These are phyloP conservation scores for Aeschynomene evenia DNA, from an alignment of 306 rosid species.

Conservation along the genomic window DNA sequence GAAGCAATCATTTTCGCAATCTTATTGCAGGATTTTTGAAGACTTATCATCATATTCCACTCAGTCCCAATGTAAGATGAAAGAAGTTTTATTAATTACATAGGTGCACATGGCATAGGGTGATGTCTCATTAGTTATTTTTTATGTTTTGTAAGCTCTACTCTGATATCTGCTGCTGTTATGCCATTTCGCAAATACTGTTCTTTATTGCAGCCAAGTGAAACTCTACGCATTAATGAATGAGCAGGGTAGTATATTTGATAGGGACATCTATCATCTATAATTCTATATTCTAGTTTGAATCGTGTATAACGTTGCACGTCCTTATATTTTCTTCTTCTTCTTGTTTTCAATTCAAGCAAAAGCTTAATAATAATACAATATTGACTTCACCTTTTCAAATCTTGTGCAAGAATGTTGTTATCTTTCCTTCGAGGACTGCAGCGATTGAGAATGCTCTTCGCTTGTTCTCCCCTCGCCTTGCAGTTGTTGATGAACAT, in stretches of 20 bases:
- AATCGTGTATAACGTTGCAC: neutral
- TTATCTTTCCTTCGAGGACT: constrained; percentile 90
- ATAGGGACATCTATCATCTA: neutral
- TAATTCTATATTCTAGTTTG: neutral
- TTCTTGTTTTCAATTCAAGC: neutral
- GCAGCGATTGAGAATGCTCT: constrained; percentile 94
- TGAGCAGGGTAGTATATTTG: neutral
- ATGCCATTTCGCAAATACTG: constrained; percentile 5
- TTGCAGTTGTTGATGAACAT: constrained; percentile 95
- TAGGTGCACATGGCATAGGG: constrained; percentile 20
- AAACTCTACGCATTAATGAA: constrained; percentile 12
- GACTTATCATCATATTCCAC: constrained; percentile 92
- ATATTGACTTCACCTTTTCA: constrained; percentile 40
- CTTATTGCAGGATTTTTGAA: constrained; percentile 91
- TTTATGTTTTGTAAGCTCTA: constrained; percentile 4
- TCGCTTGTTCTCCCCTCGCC: constrained; percentile 85
- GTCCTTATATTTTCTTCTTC: constrained; percentile 8
- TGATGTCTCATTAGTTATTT: neutral
- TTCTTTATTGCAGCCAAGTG: constrained; percentile 19
- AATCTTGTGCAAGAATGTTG: constrained; percentile 72
- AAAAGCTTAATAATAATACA: constrained; percentile 11
- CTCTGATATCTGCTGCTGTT: constrained; percentile 11
- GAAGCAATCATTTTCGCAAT: constrained; percentile 81
- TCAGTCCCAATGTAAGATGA: constrained; percentile 68
- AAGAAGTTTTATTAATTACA: constrained; percentile 11